Conservation (phyloP, 192 early-diverging fungal species). For the Umbelopsis ramanniana region DNA sequence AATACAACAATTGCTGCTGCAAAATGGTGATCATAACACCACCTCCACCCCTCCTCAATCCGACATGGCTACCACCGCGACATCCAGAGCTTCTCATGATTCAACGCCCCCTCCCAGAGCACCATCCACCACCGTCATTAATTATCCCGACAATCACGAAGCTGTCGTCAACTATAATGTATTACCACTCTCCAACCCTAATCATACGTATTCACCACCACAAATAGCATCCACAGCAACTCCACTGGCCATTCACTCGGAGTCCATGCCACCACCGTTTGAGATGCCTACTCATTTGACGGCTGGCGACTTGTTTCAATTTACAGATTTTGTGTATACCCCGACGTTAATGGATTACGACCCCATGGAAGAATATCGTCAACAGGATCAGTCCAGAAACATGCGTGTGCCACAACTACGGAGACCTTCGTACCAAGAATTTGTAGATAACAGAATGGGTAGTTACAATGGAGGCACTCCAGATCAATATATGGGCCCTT, state of each 20-base stretch:
- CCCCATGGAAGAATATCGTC: slow-evolving; percentile 10
- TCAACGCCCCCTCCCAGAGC: background rate
- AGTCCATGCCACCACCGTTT: background rate
- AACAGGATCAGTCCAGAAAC: slow-evolving; percentile 11
- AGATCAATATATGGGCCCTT: slow-evolving; percentile 17
- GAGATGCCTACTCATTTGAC: slow-evolving; percentile 17
- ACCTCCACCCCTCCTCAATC: too few species aligned
- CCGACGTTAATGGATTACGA: slow-evolving; percentile 19
- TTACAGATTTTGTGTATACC: slow-evolving; percentile 32
- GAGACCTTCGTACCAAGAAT: slow-evolving; percentile 15
- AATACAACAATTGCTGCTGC: slow-evolving; percentile 12
- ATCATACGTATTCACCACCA: background rate
- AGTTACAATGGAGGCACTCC: background rate
- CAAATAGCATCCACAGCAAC: background rate
- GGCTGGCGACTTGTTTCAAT: slow-evolving; percentile 16
- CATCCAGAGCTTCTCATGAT: background rate
- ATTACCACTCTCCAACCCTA: background rate
- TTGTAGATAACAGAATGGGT: slow-evolving; percentile 23
- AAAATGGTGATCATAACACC: background rate
- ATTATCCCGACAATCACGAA: background rate
- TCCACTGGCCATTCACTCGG: background rate
- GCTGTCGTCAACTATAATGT: background rate
- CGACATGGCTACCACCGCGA: too few species aligned
- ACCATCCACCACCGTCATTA: background rate
- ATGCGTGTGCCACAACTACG: background rate